Percentiles rank a stretch among this genome's conserved stretches.
phyloP scores from a whole-genome alignment of 164 flowering plant genomes.

The Tinospora cordifolia region DNA sequence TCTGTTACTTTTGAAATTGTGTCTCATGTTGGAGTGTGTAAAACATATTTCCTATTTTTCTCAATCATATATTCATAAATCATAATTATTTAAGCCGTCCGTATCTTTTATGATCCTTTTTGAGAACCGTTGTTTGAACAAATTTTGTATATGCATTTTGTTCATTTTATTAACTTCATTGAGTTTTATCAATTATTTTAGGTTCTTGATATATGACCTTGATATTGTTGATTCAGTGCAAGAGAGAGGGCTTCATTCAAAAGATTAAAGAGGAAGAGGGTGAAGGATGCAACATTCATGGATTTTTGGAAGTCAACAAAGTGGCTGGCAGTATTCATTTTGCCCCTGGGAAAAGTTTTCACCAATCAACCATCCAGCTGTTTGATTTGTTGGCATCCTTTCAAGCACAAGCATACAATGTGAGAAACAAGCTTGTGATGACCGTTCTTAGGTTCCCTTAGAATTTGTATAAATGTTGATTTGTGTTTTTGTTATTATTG shows the following conservation, averaged over 20 bases:
- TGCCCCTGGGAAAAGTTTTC: constrained; percentile 65
- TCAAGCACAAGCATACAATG: constrained; percentile 41
- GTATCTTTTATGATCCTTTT: background rate
- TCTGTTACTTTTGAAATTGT: background rate
- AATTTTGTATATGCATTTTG: background rate
- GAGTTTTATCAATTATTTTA: background rate
- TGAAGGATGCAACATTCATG: constrained; percentile 75
- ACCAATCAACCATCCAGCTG: constrained; percentile 37
- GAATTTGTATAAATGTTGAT: background rate
- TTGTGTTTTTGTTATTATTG: background rate
- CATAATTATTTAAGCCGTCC: background rate
- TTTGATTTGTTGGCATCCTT: constrained; percentile 41
- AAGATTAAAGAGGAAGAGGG: constrained; percentile 65
- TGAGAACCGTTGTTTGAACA: background rate
- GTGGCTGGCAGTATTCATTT: constrained; percentile 78
- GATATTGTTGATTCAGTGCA: constrained; percentile 42
- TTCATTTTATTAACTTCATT: background rate
- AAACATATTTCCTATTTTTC: background rate
- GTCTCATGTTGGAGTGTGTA: background rate
- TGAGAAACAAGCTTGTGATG: constrained; percentile 22
- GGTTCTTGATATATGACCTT: constrained; percentile 3
- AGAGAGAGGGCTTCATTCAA: constrained; percentile 65
- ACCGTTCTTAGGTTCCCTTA: background rate
- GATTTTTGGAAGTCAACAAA: constrained; percentile 63
- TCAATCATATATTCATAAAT: background rate